Evolutionary conservation across 169 alveolate genomes (phyloP), one percentile per base, ranked within the genome.

Genomic region (Plasmodium relictum): DNA sequence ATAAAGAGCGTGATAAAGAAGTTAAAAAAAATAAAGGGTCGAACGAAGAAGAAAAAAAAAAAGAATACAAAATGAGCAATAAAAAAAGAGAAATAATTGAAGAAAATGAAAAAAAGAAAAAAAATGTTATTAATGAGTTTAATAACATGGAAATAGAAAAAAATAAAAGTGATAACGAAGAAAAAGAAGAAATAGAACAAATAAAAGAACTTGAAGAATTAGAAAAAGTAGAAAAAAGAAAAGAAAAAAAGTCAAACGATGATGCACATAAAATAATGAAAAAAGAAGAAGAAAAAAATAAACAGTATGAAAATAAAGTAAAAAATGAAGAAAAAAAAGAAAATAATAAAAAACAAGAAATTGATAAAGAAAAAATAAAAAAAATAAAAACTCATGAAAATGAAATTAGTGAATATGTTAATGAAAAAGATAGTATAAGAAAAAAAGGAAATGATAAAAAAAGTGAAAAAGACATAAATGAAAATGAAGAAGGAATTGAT

Each of bases 131-230:
- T 73, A 58, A 31, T 24, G 73, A 73, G 39, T 39, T 56, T 52
- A 54, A 73, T 18, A 54, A 73, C 22, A 41, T 52, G 20, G 88
- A 73, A 56, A 73, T 73, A 18, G 58, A 31, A 3, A 52, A 73
- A 6, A 73, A 58, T 20, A 54, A 31, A n/a, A 37, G 62, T 0
- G 62, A 52, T 56, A 26, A 31, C 44, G 78, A 76, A 10, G 61
- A 61, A 31, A 48, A 61, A 6, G 69, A 62, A 42, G 65, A 76
- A 8, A 45, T 62, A 59, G 88, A 63, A 26, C 76, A 76, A 37
- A 50, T 62, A 45, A 45, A 76, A 18, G 76, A 76, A 9, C 58
- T 56, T n/a, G 88, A 73, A 16, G 61, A 52, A 14, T 0, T 56
- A 31, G 88, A 73, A 37, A n/a, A 54, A 16, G 26, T 52, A 6